Conservation (phyloP, 257 asterid species). For the Eustoma russellianum region DNA sequence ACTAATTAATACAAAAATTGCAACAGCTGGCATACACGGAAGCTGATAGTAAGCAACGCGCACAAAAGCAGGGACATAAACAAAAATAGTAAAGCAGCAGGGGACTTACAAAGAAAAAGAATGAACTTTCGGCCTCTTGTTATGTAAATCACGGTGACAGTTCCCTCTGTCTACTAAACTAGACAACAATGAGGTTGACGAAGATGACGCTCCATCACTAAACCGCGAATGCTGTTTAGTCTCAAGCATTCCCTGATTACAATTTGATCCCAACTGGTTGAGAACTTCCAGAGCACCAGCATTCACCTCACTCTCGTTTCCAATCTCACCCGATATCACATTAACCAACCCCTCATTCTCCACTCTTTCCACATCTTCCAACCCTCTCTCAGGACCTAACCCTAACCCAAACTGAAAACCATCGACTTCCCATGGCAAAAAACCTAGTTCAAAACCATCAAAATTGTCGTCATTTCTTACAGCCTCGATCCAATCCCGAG, state of each 20-base stretch:
- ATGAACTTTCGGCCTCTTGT: slow-evolving; percentile 82
- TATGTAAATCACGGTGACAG: slow-evolving; percentile 24
- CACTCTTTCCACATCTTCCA: slow-evolving; percentile 13
- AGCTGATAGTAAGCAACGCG: not conserved
- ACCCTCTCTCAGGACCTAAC: slow-evolving; percentile 14
- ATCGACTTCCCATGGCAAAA: slow-evolving; percentile 1
- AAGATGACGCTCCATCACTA: slow-evolving; percentile 63
- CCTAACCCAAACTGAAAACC: slow-evolving; percentile 6
- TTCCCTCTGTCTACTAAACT: slow-evolving; percentile 30
- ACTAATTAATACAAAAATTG: too few species aligned
- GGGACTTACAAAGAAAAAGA: slow-evolving; percentile 60
- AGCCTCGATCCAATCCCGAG: slow-evolving; percentile 27
- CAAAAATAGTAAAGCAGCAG: slow-evolving; percentile 1
- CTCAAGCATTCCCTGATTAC: slow-evolving; percentile 29
- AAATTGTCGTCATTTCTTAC: slow-evolving; percentile 24
- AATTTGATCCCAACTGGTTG: slow-evolving; percentile 23
- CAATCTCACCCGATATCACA: slow-evolving; percentile 16
- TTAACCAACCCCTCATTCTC: slow-evolving; percentile 10
- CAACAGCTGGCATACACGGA: not conserved
- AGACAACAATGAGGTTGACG: slow-evolving; percentile 16
- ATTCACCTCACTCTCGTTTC: slow-evolving; percentile 17
- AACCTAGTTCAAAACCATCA: slow-evolving; percentile 28
- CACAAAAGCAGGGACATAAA: not conserved
- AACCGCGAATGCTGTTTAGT: slow-evolving; percentile 62
- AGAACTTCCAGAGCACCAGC: slow-evolving; percentile 8